Evolutionary conservation across 805 yeast species (phyloP).

Genomic region (Ogataea pini): DNA sequence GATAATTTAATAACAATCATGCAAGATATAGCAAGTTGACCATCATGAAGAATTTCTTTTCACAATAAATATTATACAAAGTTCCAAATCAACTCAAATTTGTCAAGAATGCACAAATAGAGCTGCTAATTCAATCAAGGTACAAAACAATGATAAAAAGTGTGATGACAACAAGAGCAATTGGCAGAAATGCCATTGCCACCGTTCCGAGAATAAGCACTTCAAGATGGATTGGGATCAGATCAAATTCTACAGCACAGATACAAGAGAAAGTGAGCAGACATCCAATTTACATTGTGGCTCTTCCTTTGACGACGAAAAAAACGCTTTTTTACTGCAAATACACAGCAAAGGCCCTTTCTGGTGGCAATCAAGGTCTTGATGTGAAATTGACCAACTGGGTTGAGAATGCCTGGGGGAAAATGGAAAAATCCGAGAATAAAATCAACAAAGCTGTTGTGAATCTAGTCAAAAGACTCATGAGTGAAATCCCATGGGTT

Average conservation of each 20-base stretch:
- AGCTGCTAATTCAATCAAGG: neutral
- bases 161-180: neutral
- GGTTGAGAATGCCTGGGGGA: slow-evolving; percentile 63
- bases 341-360: slow-evolving; percentile 42
- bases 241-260: neutral
- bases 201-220: neutral
- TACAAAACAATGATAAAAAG: neutral
- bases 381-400: slow-evolving; percentile 46
- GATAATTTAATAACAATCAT: neutral
- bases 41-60: neutral
- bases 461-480: slow-evolving; percentile 46
- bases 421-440: slow-evolving; percentile 54
- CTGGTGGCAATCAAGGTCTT: slow-evolving; percentile 34
- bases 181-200: neutral
- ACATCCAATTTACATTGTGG: slow-evolving; percentile 54
- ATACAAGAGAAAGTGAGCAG: slow-evolving; percentile 8
- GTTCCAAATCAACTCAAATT: neutral
- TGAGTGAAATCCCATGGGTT: slow-evolving; percentile 73
- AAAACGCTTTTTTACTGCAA: slow-evolving; percentile 70
- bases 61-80: neutral
- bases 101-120: neutral
- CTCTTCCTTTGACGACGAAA: slow-evolving; percentile 68
- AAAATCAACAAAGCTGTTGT: slow-evolving; percentile 63
- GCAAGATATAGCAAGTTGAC: neutral
- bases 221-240: neutral